These are phyloP conservation scores for Zygosaccharomyces bisporus DNA, from an alignment of 805 yeast species.

Conservation along the genomic window DNA sequence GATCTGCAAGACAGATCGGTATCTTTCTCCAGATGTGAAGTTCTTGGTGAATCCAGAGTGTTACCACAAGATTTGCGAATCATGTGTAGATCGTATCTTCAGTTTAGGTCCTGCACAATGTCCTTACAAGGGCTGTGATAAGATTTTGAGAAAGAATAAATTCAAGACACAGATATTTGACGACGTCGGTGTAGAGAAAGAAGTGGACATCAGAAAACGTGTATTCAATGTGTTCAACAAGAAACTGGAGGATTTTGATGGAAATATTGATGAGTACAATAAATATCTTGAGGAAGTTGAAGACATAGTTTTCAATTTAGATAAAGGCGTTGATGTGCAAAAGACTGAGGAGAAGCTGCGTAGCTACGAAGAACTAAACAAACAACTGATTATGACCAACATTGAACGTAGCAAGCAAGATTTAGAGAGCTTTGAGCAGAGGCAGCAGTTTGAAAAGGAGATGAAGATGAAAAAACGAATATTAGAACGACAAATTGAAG, in stretches of 20 bases:
- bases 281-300: constrained; percentile 82
- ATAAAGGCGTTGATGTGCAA: constrained; percentile 64
- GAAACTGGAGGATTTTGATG: constrained; percentile 66
- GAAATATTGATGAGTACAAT: constrained; percentile 56
- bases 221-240: constrained; percentile 77
- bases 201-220: constrained; percentile 82
- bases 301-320: constrained; percentile 70
- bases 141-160: constrained; percentile 77
- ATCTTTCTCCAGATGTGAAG: constrained; percentile 87
- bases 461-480: constrained; percentile 46
- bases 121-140: constrained; percentile 89
- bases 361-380: constrained; percentile 69
- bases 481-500: constrained; percentile 63
- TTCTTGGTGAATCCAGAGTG: constrained; percentile 96
- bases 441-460: constrained; percentile 69
- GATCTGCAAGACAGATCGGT: constrained; percentile 91
- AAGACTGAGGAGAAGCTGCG: constrained; percentile 61
- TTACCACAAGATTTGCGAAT: constrained; percentile 94
- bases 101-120: constrained; percentile 95
- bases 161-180: constrained; percentile 93
- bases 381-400: constrained; percentile 70
- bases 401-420: constrained; percentile 71
- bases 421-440: constrained; percentile 54
- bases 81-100: constrained; percentile 93
- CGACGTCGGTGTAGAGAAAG: constrained; percentile 84